These are phyloP conservation scores for Harringtonia aguacate DNA, from an alignment of 2,329 filamentous ascomycete species.

Conservation along the genomic window DNA sequence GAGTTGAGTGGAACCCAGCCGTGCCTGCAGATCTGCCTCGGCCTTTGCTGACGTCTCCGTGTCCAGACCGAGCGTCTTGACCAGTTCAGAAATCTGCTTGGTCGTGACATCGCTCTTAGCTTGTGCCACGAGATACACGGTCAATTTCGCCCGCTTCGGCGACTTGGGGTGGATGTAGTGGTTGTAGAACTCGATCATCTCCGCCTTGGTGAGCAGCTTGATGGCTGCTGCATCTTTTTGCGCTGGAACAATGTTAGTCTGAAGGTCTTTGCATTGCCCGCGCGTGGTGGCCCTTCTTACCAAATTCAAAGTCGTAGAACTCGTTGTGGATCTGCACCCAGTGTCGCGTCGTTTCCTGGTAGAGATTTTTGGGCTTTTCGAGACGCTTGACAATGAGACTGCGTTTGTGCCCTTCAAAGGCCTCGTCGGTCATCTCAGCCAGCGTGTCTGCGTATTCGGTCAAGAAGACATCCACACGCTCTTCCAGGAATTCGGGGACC, in stretches of 20 bases:
- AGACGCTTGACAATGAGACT: constrained; percentile 78
- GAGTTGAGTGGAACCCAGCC: constrained; percentile 20
- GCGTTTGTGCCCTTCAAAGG: constrained; percentile 85
- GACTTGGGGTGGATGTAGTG: constrained; percentile 68
- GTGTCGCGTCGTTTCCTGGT: constrained; percentile 70
- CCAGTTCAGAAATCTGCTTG: constrained; percentile 29
- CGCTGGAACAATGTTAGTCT: constrained; percentile 29
- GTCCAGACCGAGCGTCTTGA: constrained; percentile 24
- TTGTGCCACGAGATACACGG: constrained; percentile 75
- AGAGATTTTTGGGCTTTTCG: constrained; percentile 87
- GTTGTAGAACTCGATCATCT: constrained; percentile 71
- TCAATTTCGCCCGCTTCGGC: constrained; percentile 63
- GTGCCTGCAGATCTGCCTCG: constrained; percentile 21
- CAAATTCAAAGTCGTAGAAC: constrained; percentile 79
- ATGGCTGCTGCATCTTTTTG: constrained; percentile 69
- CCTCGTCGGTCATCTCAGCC: constrained; percentile 64
- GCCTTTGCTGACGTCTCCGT: constrained; percentile 18
- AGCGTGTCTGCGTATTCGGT: constrained; percentile 54
- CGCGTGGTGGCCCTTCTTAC: constrained; percentile 36
- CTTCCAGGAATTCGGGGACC: constrained; percentile 72
- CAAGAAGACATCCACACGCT: constrained; percentile 79
- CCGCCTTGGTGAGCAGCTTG: constrained; percentile 62
- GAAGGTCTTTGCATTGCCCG: neutral
- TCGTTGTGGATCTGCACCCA: constrained; percentile 81
- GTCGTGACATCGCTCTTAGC: constrained; percentile 34